Evolutionary conservation across 2,329 filamentous ascomycete species (phyloP), one percentile per base, ranked within the genome.

Genomic region (Anthostomella pinea): DNA sequence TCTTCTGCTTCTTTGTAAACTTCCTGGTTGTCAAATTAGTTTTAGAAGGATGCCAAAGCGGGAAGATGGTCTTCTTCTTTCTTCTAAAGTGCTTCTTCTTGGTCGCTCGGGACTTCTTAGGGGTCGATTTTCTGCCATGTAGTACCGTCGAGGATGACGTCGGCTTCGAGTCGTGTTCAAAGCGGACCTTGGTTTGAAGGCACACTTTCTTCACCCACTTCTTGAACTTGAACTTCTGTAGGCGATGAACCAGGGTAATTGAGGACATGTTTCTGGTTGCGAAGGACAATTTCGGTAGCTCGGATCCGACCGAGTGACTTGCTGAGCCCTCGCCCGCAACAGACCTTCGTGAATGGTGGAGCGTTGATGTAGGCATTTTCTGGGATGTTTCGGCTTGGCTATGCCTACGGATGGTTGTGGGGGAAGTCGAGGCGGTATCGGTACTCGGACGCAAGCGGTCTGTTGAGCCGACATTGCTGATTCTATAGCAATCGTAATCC

Each of bases 191-290:
- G 10, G 43, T 48, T 11, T 38, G 37, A 8, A 38, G 30, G 16
- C 38, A 51, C 14, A 45, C 39, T 17, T 43, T 48, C 24, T 41
- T 43, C 3, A 48, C 34, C 47, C 47, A 44, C n/a, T 41, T 51
- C 29, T 29, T 38, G 25, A 51, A 22, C 14, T 39, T 46, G 33
- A 45, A 51, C 27, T 46, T 43, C n/a, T 46, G 41, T 18, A 43
- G 39, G 16, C 38, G 43, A 20, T 35, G 31, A 5, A 30, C 33
- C n/a, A 39, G 7, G 6, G 39, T 43, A 16, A 13, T 35, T 2
- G 43, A 39, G 14, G 45, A 35, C 8, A 8, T 23, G 18, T 35
- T 39, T 8, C 38, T 11, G 11, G 18, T 18, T 4, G 14, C 29
- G 4, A 27, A 37, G 15, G 35, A 38, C 5, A 6, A 16, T 13